Percentiles rank a stretch among this genome's conserved stretches.
Evolutionary conservation across 495 filamentous ascomycete species (phyloP).

Genomic region (Trichoderma orchidacearum): DNA sequence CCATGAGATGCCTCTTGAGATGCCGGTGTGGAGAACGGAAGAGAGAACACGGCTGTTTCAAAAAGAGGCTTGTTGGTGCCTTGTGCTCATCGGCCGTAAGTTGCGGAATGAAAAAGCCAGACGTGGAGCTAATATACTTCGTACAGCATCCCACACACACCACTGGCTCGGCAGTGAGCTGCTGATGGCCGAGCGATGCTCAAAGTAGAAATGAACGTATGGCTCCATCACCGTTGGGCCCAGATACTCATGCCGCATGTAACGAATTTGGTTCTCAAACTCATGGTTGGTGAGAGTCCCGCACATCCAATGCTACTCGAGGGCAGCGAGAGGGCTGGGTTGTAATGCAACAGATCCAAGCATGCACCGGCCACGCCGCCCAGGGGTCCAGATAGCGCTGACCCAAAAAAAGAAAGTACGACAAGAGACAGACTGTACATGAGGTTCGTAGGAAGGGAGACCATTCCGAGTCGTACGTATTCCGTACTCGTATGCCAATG

Average conservation of each 20-base stretch:
- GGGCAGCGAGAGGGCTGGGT: neutral
- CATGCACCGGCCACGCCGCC: neutral
- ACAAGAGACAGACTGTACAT: neutral
- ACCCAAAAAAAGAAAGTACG: neutral
- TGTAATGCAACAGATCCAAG: neutral
- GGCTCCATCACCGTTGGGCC: too few species aligned
- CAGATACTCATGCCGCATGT: too few species aligned
- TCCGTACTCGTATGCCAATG: neutral
- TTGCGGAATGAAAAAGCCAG: neutral
- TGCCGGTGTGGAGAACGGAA: too few species aligned
- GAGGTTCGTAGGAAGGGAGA: neutral
- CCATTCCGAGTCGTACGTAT: neutral
- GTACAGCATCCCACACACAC: neutral
- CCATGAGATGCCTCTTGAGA: neutral
- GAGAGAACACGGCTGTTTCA: neutral
- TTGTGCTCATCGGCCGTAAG: neutral
- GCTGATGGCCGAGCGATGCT: neutral
- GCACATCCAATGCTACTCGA: neutral
- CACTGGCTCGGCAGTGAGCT: too few species aligned
- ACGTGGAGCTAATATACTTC: neutral
- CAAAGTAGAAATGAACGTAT: neutral
- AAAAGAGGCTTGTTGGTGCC: neutral
- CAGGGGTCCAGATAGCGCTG: neutral
- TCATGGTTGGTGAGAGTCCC: too few species aligned
- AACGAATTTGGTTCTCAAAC: too few species aligned